These are phyloP conservation scores for Stagonosporopsis rhizophila DNA, from an alignment of 2,329 filamentous ascomycete genomes.

Conservation along the genomic window DNA sequence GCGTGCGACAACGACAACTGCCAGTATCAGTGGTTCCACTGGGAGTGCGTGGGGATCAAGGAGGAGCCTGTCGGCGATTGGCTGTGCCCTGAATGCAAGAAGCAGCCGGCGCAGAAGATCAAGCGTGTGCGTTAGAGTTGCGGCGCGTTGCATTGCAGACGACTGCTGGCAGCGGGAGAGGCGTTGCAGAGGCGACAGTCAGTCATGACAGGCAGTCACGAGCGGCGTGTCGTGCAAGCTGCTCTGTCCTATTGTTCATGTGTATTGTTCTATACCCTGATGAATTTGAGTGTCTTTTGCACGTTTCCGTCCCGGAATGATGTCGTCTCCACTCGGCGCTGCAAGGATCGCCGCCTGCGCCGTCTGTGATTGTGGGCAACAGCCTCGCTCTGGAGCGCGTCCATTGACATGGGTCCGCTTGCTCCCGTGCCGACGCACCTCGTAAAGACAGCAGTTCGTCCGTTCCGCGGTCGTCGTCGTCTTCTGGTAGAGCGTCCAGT, in stretches of 20 bases:
- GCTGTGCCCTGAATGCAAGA: constrained; percentile 55
- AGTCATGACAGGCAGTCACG: constrained; percentile 9
- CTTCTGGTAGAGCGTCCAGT: not conserved
- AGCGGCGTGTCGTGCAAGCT: constrained; percentile 5
- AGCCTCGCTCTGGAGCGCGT: constrained; percentile 14
- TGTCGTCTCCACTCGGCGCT: constrained; percentile 6
- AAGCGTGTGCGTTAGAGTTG: constrained; percentile 45
- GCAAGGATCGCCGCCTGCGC: constrained; percentile 15
- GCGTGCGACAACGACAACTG: constrained; percentile 85
- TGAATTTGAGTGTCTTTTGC: constrained; percentile 5
- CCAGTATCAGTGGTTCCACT: constrained; percentile 88
- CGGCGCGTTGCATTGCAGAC: not conserved
- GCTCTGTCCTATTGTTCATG: not conserved
- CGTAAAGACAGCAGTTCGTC: not conserved
- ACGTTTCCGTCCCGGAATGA: not conserved
- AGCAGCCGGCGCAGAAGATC: constrained; percentile 51
- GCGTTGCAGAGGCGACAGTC: too few relatives aligned
- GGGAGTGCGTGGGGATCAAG: constrained; percentile 64
- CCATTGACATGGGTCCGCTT: constrained; percentile 11
- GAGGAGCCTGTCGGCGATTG: constrained; percentile 59
- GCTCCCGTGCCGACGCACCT: not conserved
- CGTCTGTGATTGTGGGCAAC: constrained; percentile 2
- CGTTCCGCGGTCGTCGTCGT: not conserved
- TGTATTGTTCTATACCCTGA: constrained; percentile 16
- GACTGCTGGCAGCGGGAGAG: constrained; percentile 21